Percentiles rank a stretch among this genome's conserved stretches.
These are phyloP conservation scores for Plenodomus tracheiphilus DNA, from an alignment of 2,329 filamentous ascomycete species.

Conservation along the genomic window DNA sequence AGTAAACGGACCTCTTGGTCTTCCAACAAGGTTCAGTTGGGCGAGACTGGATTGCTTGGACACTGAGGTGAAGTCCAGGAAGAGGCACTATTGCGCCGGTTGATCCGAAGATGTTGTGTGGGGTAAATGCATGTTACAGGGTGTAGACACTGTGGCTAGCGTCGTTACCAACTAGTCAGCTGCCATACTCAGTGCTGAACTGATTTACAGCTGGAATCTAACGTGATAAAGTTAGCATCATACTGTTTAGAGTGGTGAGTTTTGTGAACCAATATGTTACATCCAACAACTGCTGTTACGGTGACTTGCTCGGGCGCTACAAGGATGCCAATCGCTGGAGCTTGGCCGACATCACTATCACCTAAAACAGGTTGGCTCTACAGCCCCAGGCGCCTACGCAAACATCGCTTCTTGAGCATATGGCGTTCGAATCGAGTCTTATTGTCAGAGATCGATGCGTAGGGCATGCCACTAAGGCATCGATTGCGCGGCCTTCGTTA, in stretches of 20 bases:
- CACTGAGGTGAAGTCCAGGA: constrained; percentile 21
- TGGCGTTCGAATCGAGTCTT: constrained; percentile 26
- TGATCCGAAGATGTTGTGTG: constrained; percentile 33
- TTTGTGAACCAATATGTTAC: too few species aligned
- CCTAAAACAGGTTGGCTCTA: constrained; percentile 17
- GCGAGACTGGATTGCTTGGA: constrained; percentile 1
- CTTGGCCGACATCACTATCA: constrained; percentile 39
- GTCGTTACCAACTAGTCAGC: too few species aligned
- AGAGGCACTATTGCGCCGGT: constrained; percentile 19
- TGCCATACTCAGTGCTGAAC: too few species aligned
- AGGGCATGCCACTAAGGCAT: constrained; percentile 3
- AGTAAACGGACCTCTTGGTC: not conserved
- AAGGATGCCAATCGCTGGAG: too few species aligned
- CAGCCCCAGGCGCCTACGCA: constrained; percentile 13
- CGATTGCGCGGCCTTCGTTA: constrained; percentile 19
- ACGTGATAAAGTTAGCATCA: too few species aligned
- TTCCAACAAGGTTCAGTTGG: not conserved
- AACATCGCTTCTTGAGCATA: constrained; percentile 17
- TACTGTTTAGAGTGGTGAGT: too few species aligned
- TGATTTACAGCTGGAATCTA: too few species aligned
- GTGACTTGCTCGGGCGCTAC: too few species aligned
- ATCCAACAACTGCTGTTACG: too few species aligned
- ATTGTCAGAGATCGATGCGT: constrained; percentile 18
- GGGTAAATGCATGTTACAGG: too few species aligned
- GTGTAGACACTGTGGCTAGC: too few species aligned